These are phyloP conservation scores for Halophytophthora polymorphica DNA, from an alignment of 352 stramenopile genomes.

Conservation along the genomic window DNA sequence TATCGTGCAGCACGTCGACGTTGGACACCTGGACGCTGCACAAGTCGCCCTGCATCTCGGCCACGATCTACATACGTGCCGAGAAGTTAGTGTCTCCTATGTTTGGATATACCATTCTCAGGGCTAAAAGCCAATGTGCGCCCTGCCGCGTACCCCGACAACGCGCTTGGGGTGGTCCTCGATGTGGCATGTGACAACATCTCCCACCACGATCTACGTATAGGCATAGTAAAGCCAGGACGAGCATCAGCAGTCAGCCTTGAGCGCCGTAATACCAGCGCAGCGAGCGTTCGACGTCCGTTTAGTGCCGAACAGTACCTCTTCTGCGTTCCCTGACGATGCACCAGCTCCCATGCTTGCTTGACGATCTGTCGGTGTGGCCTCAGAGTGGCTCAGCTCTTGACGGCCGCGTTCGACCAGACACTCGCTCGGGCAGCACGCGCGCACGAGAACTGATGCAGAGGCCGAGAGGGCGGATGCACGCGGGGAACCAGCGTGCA, in stretches of 20 bases:
- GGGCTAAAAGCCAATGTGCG: background rate
- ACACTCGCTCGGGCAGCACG: too few species aligned
- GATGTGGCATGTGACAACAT: conserved; percentile 56
- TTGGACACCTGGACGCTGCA: conserved; percentile 59
- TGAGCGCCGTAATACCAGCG: background rate
- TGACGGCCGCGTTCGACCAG: too few species aligned
- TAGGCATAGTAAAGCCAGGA: conserved; percentile 2
- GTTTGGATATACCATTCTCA: background rate
- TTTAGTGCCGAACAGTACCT: conserved; percentile 18
- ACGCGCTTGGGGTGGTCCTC: conserved; percentile 47
- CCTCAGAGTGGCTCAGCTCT: too few species aligned
- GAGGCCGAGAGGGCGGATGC: too few species aligned
- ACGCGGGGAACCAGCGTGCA: too few species aligned
- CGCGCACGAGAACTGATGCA: too few species aligned
- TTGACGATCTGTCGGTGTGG: background rate
- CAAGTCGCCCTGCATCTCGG: conserved; percentile 37
- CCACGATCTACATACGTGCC: conserved; percentile 32
- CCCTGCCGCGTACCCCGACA: conserved; percentile 35
- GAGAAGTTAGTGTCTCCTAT: background rate
- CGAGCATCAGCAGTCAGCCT: background rate
- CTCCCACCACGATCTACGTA: conserved; percentile 51
- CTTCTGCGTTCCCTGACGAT: conserved; percentile 26
- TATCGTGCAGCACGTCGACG: conserved; percentile 36
- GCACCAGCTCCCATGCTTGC: conserved; percentile 35
- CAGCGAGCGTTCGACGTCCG: background rate